These are phyloP conservation scores for Ceraceosorus bombacis DNA, from an alignment of 1,284 basidiomycete genomes.

Conservation along the genomic window DNA sequence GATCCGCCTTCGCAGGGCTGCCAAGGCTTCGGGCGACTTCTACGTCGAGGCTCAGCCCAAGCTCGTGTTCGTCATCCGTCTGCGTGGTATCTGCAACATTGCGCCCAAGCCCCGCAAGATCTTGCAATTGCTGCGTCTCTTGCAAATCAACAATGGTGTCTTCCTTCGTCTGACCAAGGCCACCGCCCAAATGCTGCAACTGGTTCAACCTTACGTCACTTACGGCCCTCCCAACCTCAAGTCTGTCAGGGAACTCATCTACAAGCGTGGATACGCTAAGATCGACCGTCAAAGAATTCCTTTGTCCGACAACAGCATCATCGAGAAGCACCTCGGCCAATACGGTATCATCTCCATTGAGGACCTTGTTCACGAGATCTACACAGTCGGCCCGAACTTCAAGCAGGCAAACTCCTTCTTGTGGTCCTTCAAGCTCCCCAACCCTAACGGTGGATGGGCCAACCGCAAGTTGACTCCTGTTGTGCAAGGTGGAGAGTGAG, in stretches of 20 bases:
- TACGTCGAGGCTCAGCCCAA: slow-evolving; percentile 95
- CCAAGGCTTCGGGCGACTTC: slow-evolving; percentile 87
- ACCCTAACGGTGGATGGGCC: slow-evolving; percentile 97
- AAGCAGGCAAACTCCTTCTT: slow-evolving; percentile 82
- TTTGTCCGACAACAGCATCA: slow-evolving; percentile 85
- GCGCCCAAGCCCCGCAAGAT: slow-evolving; percentile 99
- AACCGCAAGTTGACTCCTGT: slow-evolving; percentile 79
- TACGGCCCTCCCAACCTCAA: slow-evolving; percentile 86
- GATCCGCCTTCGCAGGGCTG: slow-evolving; percentile 86
- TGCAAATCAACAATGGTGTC: slow-evolving; percentile 99
- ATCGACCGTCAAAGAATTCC: slow-evolving; percentile 96
- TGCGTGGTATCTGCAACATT: slow-evolving; percentile 91
- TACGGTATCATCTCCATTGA: slow-evolving; percentile 95
- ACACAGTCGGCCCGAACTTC: slow-evolving; percentile 94
- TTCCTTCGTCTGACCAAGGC: slow-evolving; percentile 96
- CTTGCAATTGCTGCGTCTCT: slow-evolving; percentile 90
- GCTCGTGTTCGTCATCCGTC: slow-evolving; percentile 95
- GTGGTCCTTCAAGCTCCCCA: slow-evolving; percentile 99
- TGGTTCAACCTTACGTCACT: slow-evolving; percentile 93
- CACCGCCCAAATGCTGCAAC: slow-evolving; percentile 93
- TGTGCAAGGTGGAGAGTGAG: slow-evolving; percentile 60
- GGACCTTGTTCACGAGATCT: slow-evolving; percentile 96
- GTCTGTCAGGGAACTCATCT: slow-evolving; percentile 91
- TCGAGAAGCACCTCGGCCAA: slow-evolving; percentile 86
- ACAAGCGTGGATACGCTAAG: slow-evolving; percentile 99